phyloP scores from a whole-genome alignment of 129 eudicot species.

The Arctium minus region DNA sequence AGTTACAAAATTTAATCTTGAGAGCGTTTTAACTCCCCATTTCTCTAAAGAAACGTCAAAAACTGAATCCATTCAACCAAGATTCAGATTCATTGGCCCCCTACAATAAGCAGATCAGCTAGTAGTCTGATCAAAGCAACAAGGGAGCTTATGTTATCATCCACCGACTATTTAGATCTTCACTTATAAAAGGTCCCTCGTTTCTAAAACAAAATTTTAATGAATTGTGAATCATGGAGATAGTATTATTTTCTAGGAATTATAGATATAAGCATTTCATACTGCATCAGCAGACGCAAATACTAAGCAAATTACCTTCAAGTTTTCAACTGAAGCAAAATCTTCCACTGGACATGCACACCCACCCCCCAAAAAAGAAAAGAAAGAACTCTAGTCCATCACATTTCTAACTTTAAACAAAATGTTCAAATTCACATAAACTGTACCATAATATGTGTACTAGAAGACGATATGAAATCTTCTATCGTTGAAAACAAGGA shows the following conservation, averaged over 20 bases:
- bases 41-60: not conserved
- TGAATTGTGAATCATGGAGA: not conserved
- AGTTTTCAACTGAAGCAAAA: not conserved
- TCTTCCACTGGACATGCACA: too few relatives aligned
- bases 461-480: too few relatives aligned
- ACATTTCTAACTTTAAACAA: too few relatives aligned
- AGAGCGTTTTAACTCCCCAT: too few relatives aligned
- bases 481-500: too few relatives aligned
- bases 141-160: too few relatives aligned
- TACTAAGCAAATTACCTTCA: not conserved
- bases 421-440: too few relatives aligned
- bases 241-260: not conserved
- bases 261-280: not conserved
- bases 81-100: not conserved
- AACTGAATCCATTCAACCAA: not conserved
- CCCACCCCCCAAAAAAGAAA: too few relatives aligned
- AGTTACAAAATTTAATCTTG: too few relatives aligned
- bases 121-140: too few relatives aligned
- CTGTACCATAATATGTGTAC: too few relatives aligned
- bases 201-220: not conserved
- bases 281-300: not conserved
- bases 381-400: too few relatives aligned
- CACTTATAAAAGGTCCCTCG: not conserved
- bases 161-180: not conserved
- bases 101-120: not conserved